Base-by-base conservation (phyloP, 2,329 filamentous ascomycete genomes). In the Xylaria digitata region DNA sequence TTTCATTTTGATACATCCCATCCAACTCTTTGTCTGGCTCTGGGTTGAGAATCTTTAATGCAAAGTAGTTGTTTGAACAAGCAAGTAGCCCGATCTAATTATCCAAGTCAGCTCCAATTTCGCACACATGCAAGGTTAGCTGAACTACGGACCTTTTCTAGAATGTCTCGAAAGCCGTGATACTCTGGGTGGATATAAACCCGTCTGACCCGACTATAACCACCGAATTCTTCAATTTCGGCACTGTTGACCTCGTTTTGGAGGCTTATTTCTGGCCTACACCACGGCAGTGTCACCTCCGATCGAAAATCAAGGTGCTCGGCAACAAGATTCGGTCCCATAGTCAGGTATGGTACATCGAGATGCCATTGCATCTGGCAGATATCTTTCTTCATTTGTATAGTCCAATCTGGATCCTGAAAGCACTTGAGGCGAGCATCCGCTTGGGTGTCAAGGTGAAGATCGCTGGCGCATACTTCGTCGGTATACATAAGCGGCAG, bases 151-250 rank as follows among this genome's bases (percentile, higher is more conserved):
- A 55, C 52, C 52, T 42, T 43, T 9, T 55, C 26, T 17, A 55
- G 34, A 55, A 42, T 17, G 6, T 26, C 52, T 26, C 13, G 34
- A 43, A 55, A 55, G n/a, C 52, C 52, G 52, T 55, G 52, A 11
- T 55, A 55, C 2, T 55, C 34, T n/a, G n/a, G n/a, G 17, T 55
- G 34, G 34, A 55, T 55, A 43, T 55, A 19, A 43, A 55, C 52
- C n/a, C 19, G 34, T 23, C 43, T 23, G 37, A 55, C 52, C 4
- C 4, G 9, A 15, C 52, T 55, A 43, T 55, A 55, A 21, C 52
- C 52, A 43, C 52, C 52, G 13, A 15, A 23, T 26, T 34, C 37
- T 17, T 9, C 6, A 7, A 9, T 23, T 55, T 55, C n/a, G 13
- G 42, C 42, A 43, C 13, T 9, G n/a, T 17, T 17, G 13, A 4